Evolutionary conservation across 495 filamentous ascomycete genomes (phyloP).

Genomic region (Lepraria neglecta): DNA sequence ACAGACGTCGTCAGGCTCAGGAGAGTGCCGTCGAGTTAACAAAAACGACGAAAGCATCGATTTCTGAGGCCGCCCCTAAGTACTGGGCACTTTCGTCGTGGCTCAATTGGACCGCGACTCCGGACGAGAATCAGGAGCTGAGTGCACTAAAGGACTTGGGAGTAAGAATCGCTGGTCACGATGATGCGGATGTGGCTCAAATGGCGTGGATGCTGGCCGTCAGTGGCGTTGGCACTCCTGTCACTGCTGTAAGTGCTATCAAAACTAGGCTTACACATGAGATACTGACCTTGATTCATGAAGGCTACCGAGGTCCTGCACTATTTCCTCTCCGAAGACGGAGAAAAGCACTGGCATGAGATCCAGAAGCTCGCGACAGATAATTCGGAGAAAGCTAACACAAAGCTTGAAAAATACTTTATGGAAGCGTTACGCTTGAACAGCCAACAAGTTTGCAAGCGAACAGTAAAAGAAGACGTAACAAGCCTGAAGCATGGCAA

Average conservation of each 20-base stretch:
- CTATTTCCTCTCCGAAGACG: constrained; percentile 33
- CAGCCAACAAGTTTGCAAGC: constrained; percentile 13
- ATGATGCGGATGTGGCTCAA: background rate
- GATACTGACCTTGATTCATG: background rate
- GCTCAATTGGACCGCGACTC: background rate
- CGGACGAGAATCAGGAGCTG: background rate
- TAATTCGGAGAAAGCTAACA: constrained; percentile 28
- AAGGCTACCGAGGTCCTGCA: constrained; percentile 43
- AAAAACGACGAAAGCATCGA: background rate
- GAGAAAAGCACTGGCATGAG: constrained; percentile 42
- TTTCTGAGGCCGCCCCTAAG: background rate
- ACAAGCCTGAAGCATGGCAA: background rate
- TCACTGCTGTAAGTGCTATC: constrained; percentile 25
- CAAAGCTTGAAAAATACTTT: constrained; percentile 17
- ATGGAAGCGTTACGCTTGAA: constrained; percentile 24
- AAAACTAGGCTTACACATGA: no score
- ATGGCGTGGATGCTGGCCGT: constrained; percentile 26
- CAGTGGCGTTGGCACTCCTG: constrained; percentile 37
- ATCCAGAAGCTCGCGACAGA: constrained; percentile 42
- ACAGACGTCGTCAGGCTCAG: constrained; percentile 11
- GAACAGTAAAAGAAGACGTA: constrained; percentile 5
- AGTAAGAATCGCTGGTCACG: background rate
- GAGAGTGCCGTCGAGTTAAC: constrained; percentile 13
- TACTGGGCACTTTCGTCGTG: background rate
- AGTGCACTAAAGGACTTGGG: background rate